Evolutionary conservation across 1,284 basidiomycete species (phyloP), one percentile per base, ranked within the genome.

Genomic region (Moniliella sp.): DNA sequence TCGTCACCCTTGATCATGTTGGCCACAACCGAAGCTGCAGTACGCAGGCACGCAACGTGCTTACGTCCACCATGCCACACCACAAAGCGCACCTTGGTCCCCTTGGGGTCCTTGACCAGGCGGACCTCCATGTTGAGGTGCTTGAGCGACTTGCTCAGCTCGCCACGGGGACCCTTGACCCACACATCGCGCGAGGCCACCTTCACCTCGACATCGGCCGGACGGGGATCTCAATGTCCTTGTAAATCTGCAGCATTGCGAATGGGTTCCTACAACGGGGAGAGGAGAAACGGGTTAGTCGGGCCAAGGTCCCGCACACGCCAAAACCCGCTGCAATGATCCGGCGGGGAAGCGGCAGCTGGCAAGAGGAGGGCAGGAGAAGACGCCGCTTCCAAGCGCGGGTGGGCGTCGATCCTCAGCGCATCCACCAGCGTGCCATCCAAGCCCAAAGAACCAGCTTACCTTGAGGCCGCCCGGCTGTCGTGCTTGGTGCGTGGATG

Each of bases 21-120:
- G 64, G 73, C 74, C 57, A 99, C 86, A 54, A 84, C 65, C 51
- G 78, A 84, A 66, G 76, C 78, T 66, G 97, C 83, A 26, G 91
- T 97, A 56, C 84, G 75, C 51, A 99, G 69, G 69, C 86, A 93
- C 38, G 91, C 91, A 57, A 94, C 81, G 64, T 99, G 91, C 72
- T 97, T 97, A 64, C 91, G 77, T 48, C 73, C 78, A 46, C 82
- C 91, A 68, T 94, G 83, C 91, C 91, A 99, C 45, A 97, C 79
- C 40, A 83, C 78, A 60, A 99, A 75, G 52, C 74, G 74, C 62
- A 97, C 76, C 64, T 78, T 75, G 63, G 72, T 71, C 44, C 58
- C 62, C 65, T 65, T 55, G 42, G 61, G 44, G 36, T 55, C 48
- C 58, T 65, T 66, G 56, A 65, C 57, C 30, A 55, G 43, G 28